Base-by-base conservation (phyloP, 352 stramenopile species). In the Aphanomyces cochlioides region DNA sequence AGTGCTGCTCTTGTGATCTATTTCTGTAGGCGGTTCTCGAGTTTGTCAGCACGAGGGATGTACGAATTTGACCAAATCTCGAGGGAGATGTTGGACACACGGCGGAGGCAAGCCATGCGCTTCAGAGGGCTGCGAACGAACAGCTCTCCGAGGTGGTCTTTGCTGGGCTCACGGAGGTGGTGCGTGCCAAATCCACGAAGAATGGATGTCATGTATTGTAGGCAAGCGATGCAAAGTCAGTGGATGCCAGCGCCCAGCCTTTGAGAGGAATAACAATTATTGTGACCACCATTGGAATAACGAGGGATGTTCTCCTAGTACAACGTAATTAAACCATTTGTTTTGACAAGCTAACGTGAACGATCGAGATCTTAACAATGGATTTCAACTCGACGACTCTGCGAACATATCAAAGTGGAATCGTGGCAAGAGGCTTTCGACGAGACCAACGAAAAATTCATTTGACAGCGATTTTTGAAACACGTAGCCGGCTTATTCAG, bases 131-230 rank as follows among this genome's bases (percentile, higher is more conserved):
- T 93, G 85, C 72, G 74, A 71, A 50, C 91, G 90, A 68, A 90
- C 82, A 2, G 85, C 83, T 47, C 80, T 93, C 15, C 89, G 82
- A 21, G 81, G 90, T 40, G 84, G 84, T 41, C 75, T 89, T 48
- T 92, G 85, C 67, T 93, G 84, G 85, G 84, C 84, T 37, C 85
- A 93, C 58, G 85, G 85, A 65, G 85, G 85, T 79, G 85, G 85
- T 90, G 39, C 71, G 74, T 53, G 28, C 13, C 28, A 47, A 17
- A 47, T 67, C 39, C 17, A 58, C 7, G 15, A 48, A 34, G 36
- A 36, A 41, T 36, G 15, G 17, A 37, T 1, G 15, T 8, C 21
- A 19, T 37, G 19, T 37, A 36, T 21, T 40, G 41, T 41, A 85
- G 79, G 79, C 69, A 87, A 87, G 70, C 78, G 79, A 47, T 87